These are phyloP conservation scores for Aspergillus clavatus DNA, from an alignment of 2,329 filamentous ascomycete species.

Conservation along the genomic window DNA sequence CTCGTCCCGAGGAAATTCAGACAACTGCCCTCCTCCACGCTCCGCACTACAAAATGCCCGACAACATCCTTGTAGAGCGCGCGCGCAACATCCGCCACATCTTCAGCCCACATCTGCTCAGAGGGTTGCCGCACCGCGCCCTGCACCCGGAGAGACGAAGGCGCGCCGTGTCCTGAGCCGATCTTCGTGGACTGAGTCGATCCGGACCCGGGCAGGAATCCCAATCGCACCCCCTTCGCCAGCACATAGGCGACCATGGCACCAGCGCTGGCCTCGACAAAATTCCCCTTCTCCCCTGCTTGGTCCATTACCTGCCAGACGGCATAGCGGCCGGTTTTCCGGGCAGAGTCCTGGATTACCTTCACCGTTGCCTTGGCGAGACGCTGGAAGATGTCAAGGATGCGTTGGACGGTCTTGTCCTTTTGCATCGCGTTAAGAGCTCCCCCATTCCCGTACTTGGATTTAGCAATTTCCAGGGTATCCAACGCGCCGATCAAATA, in stretches of 20 bases:
- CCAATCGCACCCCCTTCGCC: background rate
- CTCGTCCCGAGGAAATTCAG: slow-evolving; percentile 1
- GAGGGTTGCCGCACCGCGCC: background rate
- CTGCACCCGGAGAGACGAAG: background rate
- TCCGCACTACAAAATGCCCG: background rate
- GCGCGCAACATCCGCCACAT: background rate
- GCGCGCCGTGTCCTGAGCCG: background rate
- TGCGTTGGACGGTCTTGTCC: background rate
- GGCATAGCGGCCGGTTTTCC: background rate
- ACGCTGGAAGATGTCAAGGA: background rate
- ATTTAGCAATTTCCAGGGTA: background rate
- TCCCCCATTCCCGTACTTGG: background rate
- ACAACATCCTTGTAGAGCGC: background rate
- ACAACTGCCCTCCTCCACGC: background rate
- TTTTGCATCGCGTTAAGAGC: background rate
- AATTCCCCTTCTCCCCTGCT: background rate
- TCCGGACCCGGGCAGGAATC: background rate
- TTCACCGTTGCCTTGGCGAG: background rate
- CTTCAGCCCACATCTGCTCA: background rate
- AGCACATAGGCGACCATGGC: background rate
- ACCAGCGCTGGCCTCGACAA: background rate
- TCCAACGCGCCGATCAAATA: background rate
- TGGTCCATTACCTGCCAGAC: slow-evolving; percentile 1
- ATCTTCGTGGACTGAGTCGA: background rate
- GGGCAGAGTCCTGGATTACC: background rate